Base-by-base conservation (phyloP, 805 yeast species). In the Candida easanensis region DNA sequence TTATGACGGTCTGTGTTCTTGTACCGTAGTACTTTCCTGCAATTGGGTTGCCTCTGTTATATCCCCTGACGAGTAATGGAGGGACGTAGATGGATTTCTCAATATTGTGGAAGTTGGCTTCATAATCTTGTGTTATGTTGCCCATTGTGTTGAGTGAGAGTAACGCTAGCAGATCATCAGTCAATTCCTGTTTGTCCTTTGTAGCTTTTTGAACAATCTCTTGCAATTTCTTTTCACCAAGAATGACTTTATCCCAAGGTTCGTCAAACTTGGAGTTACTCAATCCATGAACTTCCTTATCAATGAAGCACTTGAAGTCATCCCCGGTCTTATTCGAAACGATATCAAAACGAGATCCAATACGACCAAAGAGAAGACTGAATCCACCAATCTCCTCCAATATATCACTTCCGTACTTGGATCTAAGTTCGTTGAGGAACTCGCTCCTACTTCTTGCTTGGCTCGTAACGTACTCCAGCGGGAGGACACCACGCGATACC, bases 1-100 rank as follows among this genome's bases (percentile, higher is more conserved):
- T 53, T 4, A 88, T 70, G 2, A 88, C 75, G 0, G 95, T 88
- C 60, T 89, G 96, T 0, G 96, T 86, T 42, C 97, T 66, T 0
- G 97, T 89, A 0, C 97, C 97, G 58, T 88, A 90, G 54, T 70
- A 80, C 18, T 68, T 62, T 0, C 88, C 88, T 14, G 70, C 63
- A n/a, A 62, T 53, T 16, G 50, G 45, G 4, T 66, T 60, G 16
- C 60, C 53, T 11, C 64, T 64, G 16, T 66, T 60, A 33, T 62
- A 53, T n/a, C 51, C 56, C 9, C 58, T 49, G 5, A 65, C 59
- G 37, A 59, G 59, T 32, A 85, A 56, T 0, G 88, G 88, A 2
- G 96, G 96, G 9, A 89, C 75, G 56, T 80, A 88, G 5, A 89
- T 79, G 3, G 86, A 76, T 23, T 74, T 65, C 34, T 71, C 71